Evolutionary conservation across 2,329 filamentous ascomycete species (phyloP).

Genomic region (Diplocarpon rosae): DNA sequence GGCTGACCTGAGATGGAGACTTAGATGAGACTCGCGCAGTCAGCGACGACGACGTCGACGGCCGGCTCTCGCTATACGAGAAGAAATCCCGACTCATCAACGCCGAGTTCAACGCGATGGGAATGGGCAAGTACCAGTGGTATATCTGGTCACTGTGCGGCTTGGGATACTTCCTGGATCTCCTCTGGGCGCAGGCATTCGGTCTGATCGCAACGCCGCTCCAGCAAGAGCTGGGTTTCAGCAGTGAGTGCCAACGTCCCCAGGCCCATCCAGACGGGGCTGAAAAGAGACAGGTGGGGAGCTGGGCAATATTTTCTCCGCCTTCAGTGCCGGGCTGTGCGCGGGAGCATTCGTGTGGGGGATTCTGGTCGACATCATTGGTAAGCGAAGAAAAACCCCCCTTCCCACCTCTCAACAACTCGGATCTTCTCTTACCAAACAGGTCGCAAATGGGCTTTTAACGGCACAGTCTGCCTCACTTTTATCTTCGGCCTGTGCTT

Average conservation of each 20-base stretch:
- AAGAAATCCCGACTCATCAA: slow-evolving; percentile 13
- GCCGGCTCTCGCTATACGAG: slow-evolving; percentile 6
- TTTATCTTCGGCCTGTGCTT: slow-evolving; percentile 16
- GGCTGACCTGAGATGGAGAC: not conserved
- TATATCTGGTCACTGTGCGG: slow-evolving; percentile 22
- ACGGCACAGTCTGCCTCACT: slow-evolving; percentile 16
- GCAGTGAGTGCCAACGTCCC: slow-evolving; percentile 3
- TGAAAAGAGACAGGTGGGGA: slow-evolving; percentile 3
- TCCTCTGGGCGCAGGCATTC: slow-evolving; percentile 21
- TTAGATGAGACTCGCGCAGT: not conserved
- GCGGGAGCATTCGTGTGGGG: slow-evolving; percentile 19
- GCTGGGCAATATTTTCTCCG: slow-evolving; percentile 15
- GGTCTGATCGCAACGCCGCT: slow-evolving; percentile 18
- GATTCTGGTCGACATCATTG: slow-evolving; percentile 19
- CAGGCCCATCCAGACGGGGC: not conserved
- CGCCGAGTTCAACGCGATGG: slow-evolving; percentile 15
- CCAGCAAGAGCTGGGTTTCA: slow-evolving; percentile 16
- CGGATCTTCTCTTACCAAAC: not conserved
- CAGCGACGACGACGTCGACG: not conserved
- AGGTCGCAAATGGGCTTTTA: slow-evolving; percentile 21
- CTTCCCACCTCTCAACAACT: not conserved
- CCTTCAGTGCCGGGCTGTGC: slow-evolving; percentile 15
- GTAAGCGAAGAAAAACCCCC: slow-evolving; percentile 2
- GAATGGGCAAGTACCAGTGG: slow-evolving; percentile 23
- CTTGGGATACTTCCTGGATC: slow-evolving; percentile 23